phyloP scores from a whole-genome alignment of 768 basidiomycete genomes.

The Glaciozyma antarctica region DNA sequence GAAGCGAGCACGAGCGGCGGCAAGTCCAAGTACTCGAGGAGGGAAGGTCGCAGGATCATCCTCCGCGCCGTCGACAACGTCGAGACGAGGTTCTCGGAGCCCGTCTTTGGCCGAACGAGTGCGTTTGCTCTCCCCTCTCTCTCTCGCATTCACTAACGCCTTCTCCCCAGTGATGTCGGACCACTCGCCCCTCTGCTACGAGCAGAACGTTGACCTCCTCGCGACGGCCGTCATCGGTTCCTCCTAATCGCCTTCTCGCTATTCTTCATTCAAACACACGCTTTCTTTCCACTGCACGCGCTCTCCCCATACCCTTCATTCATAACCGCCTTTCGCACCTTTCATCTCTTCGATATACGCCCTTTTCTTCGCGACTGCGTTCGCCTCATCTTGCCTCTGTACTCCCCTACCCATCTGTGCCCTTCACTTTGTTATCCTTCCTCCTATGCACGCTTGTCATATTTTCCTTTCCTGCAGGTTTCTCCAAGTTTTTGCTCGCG shows the following conservation, averaged over 20 bases:
- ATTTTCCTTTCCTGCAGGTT: too few relatives aligned
- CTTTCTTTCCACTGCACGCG: neutral
- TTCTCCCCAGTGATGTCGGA: conserved; percentile 19
- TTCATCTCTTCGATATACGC: too few relatives aligned
- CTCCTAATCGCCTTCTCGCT: neutral
- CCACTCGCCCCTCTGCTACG: conserved; percentile 22
- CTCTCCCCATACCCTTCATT: too few relatives aligned
- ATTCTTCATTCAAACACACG: neutral
- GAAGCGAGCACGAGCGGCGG: conserved; percentile 8
- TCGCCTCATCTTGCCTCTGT: too few relatives aligned
- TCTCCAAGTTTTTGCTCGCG: too few relatives aligned
- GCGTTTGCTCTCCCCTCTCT: neutral
- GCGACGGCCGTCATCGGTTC: conserved; percentile 14
- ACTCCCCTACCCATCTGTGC: too few relatives aligned
- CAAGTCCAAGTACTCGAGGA: conserved; percentile 12
- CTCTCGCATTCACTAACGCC: neutral
- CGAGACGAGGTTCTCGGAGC: conserved; percentile 32
- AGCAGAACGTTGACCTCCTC: conserved; percentile 20
- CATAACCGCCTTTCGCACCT: too few relatives aligned
- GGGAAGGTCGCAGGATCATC: conserved; percentile 31
- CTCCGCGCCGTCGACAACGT: conserved; percentile 33
- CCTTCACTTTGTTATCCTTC: too few relatives aligned
- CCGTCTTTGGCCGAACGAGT: conserved; percentile 26
- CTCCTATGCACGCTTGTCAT: too few relatives aligned
- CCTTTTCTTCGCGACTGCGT: too few relatives aligned